Percentiles rank a stretch among this genome's conserved stretches.
Conservation (phyloP, 2,329 filamentous ascomycete species). For the Penicillium sp. region DNA sequence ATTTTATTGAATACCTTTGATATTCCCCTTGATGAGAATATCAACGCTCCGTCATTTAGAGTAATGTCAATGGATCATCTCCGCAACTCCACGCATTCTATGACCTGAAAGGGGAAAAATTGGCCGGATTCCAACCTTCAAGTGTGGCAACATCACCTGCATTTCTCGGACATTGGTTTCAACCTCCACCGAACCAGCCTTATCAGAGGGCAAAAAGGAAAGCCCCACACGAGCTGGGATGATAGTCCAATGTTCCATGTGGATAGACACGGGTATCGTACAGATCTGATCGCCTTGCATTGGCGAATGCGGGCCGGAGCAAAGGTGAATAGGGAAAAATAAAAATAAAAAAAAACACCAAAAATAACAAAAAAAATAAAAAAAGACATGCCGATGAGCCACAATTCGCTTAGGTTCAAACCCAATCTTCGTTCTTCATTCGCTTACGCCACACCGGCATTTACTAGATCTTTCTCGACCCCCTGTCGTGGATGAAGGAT, state of each 20-base stretch:
- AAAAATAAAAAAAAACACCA: neutral
- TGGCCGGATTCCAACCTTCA: neutral
- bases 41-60: neutral
- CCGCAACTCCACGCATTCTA: neutral
- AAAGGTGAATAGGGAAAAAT: neutral
- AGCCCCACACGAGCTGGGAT: neutral
- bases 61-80: neutral
- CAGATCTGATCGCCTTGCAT: constrained; percentile 15
- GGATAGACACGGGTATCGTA: constrained; percentile 14
- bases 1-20: neutral
- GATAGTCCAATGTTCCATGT: constrained; percentile 6
- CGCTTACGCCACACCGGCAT: constrained; percentile 7
- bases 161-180: neutral
- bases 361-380: neutral
- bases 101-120: neutral
- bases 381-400: neutral
- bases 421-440: constrained; percentile 2
- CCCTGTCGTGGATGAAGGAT: neutral
- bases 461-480: neutral
- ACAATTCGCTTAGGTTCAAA: neutral
- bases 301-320: constrained; percentile 9
- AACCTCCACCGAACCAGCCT: neutral
- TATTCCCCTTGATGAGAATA: neutral
- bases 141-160: neutral
- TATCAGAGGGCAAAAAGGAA: neutral